A percentile compares a stretch with the other conserved stretches of the same genome.
phyloP scores from a whole-genome alignment of 139 green algal species.

The Closterium sp. region DNA sequence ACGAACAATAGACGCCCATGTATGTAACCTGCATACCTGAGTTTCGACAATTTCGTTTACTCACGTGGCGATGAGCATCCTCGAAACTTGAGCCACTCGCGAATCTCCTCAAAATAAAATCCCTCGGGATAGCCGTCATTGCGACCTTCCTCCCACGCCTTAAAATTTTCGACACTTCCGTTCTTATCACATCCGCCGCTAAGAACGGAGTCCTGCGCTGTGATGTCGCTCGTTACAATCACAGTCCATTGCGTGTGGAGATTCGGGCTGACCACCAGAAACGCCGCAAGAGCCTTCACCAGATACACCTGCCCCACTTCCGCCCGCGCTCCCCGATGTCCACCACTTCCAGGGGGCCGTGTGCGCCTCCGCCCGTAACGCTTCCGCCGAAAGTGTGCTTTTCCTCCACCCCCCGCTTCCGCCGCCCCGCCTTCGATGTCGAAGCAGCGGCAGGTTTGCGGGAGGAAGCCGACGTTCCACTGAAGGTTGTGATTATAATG shows the following conservation, averaged over 20 bases:
- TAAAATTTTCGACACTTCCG: background rate
- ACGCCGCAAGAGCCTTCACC: background rate
- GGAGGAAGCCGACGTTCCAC: background rate
- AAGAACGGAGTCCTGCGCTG: background rate
- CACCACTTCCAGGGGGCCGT: background rate
- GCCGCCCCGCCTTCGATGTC: background rate
- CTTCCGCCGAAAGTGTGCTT: background rate
- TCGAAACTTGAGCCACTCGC: background rate
- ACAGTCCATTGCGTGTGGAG: background rate
- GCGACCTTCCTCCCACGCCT: background rate
- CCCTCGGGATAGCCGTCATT: background rate
- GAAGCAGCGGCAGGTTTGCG: background rate
- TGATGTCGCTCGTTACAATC: background rate
- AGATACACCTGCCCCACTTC: background rate
- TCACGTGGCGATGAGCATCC: background rate
- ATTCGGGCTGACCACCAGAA: background rate
- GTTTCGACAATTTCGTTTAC: background rate
- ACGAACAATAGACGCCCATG: no score
- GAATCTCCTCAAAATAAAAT: background rate
- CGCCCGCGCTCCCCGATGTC: background rate
- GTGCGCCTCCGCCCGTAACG: background rate
- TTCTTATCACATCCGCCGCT: background rate
- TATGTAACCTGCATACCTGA: no score
- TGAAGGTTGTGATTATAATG: background rate
- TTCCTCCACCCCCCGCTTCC: background rate